Percentiles rank a stretch among this genome's conserved stretches.
phyloP scores from a whole-genome alignment of 441 rosid genomes.

The Adansonia gregorii region DNA sequence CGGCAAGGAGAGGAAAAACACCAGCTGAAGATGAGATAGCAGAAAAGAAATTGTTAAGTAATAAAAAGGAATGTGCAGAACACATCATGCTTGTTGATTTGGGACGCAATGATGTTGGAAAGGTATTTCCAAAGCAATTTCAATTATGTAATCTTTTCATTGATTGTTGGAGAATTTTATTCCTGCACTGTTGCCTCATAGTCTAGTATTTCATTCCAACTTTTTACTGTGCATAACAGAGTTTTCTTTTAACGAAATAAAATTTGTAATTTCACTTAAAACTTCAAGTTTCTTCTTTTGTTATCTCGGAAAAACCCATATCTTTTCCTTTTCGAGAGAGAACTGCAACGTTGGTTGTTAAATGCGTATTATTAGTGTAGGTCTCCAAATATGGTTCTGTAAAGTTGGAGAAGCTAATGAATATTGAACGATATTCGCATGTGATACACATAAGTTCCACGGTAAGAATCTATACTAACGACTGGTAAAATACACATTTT shows the following conservation, averaged over 20 bases:
- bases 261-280: background rate
- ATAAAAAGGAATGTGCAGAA: constrained; percentile 88
- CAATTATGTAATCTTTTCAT: background rate
- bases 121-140: constrained; percentile 42
- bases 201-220: background rate
- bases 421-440: constrained; percentile 84
- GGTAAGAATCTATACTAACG: constrained; percentile 42
- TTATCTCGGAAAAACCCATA: background rate
- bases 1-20: constrained; percentile 74
- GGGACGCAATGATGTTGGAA: constrained; percentile 88
- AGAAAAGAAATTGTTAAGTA: constrained; percentile 58
- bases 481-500: background rate
- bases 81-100: constrained; percentile 91
- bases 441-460: constrained; percentile 98
- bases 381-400: constrained; percentile 81
- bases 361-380: constrained; percentile 34
- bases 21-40: constrained; percentile 62
- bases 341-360: background rate
- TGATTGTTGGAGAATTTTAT: background rate
- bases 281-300: background rate
- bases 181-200: background rate
- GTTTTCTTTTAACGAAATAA: background rate
- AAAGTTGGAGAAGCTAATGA: constrained; percentile 84
- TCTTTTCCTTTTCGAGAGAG: background rate
- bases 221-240: background rate